Evolutionary conservation across 495 filamentous ascomycete species (phyloP).

Genomic region (Umbilicaria muhlenbergii): DNA sequence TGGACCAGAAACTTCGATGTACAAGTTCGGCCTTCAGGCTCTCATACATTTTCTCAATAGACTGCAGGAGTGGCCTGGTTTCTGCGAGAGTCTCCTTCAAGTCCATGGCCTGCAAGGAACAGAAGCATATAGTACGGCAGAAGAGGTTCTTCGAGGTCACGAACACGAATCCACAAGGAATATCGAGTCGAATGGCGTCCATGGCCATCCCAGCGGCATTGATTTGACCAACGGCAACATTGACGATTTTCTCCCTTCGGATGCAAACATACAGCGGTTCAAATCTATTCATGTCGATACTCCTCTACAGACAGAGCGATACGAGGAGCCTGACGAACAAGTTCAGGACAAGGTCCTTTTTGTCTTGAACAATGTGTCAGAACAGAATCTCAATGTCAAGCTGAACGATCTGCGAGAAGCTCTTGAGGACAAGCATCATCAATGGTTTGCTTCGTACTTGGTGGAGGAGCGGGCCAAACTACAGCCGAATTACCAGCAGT

Average conservation of each 20-base stretch:
- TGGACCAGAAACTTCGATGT: slow-evolving; percentile 71
- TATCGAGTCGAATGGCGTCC: slow-evolving; percentile 18
- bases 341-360: slow-evolving; percentile 89
- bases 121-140: slow-evolving; percentile 64
- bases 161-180: slow-evolving; percentile 24
- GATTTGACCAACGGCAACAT: slow-evolving; percentile 46
- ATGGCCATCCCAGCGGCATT: slow-evolving; percentile 17
- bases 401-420: slow-evolving; percentile 62
- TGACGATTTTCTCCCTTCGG: slow-evolving; percentile 39
- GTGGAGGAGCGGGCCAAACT: slow-evolving; percentile 92
- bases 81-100: slow-evolving; percentile 67
- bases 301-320: slow-evolving; percentile 37
- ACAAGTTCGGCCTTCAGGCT: slow-evolving; percentile 95
- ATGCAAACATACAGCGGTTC: slow-evolving; percentile 43
- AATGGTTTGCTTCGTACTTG: slow-evolving; percentile 94
- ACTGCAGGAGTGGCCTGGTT: slow-evolving; percentile 82
- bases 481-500: slow-evolving; percentile 85
- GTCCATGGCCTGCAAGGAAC: slow-evolving; percentile 72
- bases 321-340: slow-evolving; percentile 69
- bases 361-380: slow-evolving; percentile 88
- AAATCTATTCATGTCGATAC: slow-evolving; percentile 59
- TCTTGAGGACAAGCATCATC: slow-evolving; percentile 63
- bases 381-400: slow-evolving; percentile 71
- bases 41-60: slow-evolving; percentile 71
- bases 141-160: slow-evolving; percentile 59